Conservation (phyloP, 1,284 basidiomycete species). For the Trichosporon sp. region DNA sequence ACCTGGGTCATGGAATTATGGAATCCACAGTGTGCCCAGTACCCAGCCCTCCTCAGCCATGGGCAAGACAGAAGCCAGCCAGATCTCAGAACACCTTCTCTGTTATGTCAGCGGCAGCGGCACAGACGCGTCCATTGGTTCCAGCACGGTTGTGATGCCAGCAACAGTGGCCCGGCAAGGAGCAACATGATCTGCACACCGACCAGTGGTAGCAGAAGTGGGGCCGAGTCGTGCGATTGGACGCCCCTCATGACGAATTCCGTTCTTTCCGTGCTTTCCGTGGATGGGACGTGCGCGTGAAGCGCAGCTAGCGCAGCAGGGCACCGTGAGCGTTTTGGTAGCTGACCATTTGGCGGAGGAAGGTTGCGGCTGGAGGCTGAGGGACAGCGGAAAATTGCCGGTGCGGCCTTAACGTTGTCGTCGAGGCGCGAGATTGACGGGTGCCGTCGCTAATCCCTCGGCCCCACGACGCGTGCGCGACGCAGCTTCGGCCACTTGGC, state of each 20-base stretch:
- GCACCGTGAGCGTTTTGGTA: background rate
- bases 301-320: background rate
- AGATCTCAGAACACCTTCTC: background rate
- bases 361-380: background rate
- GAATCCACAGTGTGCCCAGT: background rate
- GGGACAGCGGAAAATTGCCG: background rate
- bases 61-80: background rate
- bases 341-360: background rate
- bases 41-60: background rate
- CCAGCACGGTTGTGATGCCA: background rate
- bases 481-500: background rate
- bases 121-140: background rate
- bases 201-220: background rate
- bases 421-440: background rate
- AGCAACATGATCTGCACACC: background rate
- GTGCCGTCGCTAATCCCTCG: background rate
- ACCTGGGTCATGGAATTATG: background rate
- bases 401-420: background rate
- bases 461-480: background rate
- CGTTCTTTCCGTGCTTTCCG: background rate
- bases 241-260: slow-evolving; percentile 1
- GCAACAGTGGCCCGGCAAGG: background rate
- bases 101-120: slow-evolving; percentile 7
- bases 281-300: background rate
- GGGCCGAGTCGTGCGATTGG: slow-evolving; percentile 9